Evolutionary conservation across 2,329 filamentous ascomycete species (phyloP), one percentile per base, ranked within the genome.

Genomic region (Eutypa lata): DNA sequence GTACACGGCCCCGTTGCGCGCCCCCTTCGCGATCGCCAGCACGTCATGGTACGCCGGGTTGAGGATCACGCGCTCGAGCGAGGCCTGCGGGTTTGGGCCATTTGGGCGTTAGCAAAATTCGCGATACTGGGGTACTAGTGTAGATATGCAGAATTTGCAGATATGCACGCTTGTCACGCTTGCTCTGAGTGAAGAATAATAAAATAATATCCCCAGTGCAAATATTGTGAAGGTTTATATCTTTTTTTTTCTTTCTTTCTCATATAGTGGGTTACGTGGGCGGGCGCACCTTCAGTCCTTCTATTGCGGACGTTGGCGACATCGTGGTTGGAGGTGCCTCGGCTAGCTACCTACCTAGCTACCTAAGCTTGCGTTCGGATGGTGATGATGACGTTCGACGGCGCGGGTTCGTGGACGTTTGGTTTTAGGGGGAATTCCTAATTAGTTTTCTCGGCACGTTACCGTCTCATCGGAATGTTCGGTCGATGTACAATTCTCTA

Each of bases 1-100:
- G 75, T 99, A 99, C 58, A 99, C 91, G 60, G 92, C 87, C 71
- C 94, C 94, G 84, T 97, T 99, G 74, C 94, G 91, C 61, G 94
- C 89, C 65, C 86, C 91, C 81, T 99, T 99, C 71, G 96, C 71
- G 61, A 99, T 80, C 53, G 90, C 84, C 57, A 99, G 83, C 52
- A 91, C 71, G 65, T 94, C 90, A 65, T 94, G 90, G 74, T 96
- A 90, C 61, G 84, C 81, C 6, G 92, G 91, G 69, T 97, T 86
- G 57, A 94, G 82, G 61, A 92, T 78, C 52, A 96, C 79, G 61
- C 82, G 81, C 75, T 96, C 91, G 62, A 92, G 75, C 56, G 81
- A 78, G 61, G 80, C 77, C 89, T 93, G 65, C 14, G 31, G 31
- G 14, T 35, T 14, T 35, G 8, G 31, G 8, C 31, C 8, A 8